Evolutionary conservation across 306 rosid genomes (phyloP).

Genomic region (barrel medic (Medicago truncatula)): MtrunA17r5.0-ANR NC_053045.1:38827001-38827500

Average conservation of each 20-base stretch:
- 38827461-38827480: constrained; percentile 64
- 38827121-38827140: constrained; percentile 63
- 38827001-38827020: constrained; percentile 3
- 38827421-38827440: constrained; percentile 60
- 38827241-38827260: constrained; percentile 70
- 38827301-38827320: constrained; percentile 19
- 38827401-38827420: constrained; percentile 68
- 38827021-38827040: neutral
- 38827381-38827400: constrained; percentile 65
- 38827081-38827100: constrained; percentile 45
- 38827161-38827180: constrained; percentile 70
- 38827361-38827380: constrained; percentile 60
- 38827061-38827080: constrained; percentile 6
- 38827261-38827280: constrained; percentile 37
- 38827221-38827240: constrained; percentile 76
- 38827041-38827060: neutral
- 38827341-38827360: constrained; percentile 50
- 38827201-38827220: constrained; percentile 66
- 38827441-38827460: constrained; percentile 49
- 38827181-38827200: constrained; percentile 45
- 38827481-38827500: constrained; percentile 64
- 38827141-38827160: constrained; percentile 70
- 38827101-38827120: constrained; percentile 59
- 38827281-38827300: constrained; percentile 9
- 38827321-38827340: constrained; percentile 19